A percentile compares a stretch with the other conserved stretches of the same genome.
Evolutionary conservation across 2,329 filamentous ascomycete genomes (phyloP).

Genomic region (Aspergillus thermomutatus): DNA sequence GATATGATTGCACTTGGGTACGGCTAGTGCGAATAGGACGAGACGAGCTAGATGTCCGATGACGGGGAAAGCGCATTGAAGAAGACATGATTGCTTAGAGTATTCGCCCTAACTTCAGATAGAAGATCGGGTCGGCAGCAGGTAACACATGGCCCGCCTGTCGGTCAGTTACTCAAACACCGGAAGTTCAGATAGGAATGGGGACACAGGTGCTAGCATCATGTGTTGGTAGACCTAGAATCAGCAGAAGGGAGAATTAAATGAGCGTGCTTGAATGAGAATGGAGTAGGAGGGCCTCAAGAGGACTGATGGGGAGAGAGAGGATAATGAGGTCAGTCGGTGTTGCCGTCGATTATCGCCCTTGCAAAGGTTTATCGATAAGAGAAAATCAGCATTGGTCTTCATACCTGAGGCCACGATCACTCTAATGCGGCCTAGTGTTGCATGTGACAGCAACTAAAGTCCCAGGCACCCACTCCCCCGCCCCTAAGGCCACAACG

Average conservation of each 20-base stretch:
- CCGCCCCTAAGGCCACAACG: conserved; percentile 24
- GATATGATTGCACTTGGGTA: conserved; percentile 35
- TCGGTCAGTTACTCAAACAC: background rate
- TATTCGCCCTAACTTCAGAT: conserved; percentile 10
- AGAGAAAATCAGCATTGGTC: conserved; percentile 5
- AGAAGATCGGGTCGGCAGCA: conserved; percentile 4
- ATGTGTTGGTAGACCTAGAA: background rate
- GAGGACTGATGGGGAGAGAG: background rate
- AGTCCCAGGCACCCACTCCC: conserved; percentile 19
- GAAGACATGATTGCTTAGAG: conserved; percentile 28
- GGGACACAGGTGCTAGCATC: background rate
- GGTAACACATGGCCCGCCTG: conserved; percentile 17
- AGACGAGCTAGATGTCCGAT: conserved; percentile 19
- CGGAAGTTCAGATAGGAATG: background rate
- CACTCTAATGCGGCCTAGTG: background rate
- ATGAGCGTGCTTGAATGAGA: background rate
- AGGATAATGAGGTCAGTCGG: conserved; percentile 1
- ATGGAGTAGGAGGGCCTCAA: background rate
- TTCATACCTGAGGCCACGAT: background rate
- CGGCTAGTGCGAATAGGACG: conserved; percentile 36
- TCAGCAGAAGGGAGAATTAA: background rate
- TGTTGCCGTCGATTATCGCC: conserved; percentile 5
- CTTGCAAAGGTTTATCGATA: conserved; percentile 25
- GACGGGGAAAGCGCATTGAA: conserved; percentile 18
- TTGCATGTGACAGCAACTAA: conserved; percentile 13